Base-by-base conservation (phyloP, 1,139 yeast genomes). In the Pichia sp. region DNA sequence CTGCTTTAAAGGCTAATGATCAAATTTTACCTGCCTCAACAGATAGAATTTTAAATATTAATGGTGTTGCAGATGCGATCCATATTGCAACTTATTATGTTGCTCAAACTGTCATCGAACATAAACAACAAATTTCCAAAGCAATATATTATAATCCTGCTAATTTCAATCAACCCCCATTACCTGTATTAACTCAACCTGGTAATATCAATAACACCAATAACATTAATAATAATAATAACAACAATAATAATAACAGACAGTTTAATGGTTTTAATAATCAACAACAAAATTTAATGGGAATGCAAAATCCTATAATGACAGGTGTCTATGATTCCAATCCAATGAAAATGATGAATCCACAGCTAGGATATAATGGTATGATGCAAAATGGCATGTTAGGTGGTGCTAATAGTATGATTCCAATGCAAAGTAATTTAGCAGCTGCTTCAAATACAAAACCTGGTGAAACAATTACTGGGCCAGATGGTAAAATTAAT, bases 41-140 rank as follows among this genome's bases (percentile, higher is more conserved):
- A 16, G 97, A 89, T 61, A 73, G 96, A 48, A 71, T 85, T 6
- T 66, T 89, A 44, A 73, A 80, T 29, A 74, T 89, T 22, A 69
- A 74, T 12, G 97, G 97, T 4, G 94, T 84, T 10, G 89, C 90
- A 4, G 95, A 85, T 64, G 90, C 95, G 3, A 77, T 89, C 42
- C 95, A 86, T 58, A 84, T 86, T 54, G 96, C 96, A 7, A 71
- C 82, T 1, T 85, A 81, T 61, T 82, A 82, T 58, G 73, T 87
- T 46, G 78, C 85, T 2, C 82, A 80, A 59, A 82, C 84, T 7
- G 69, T 82, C 46, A 62, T 78, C 48, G 84, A 80, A 52, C 82
- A 78, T 58, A 74, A 74, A 51, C 79, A 75, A 44, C 65, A 69
- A 69, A 71, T 54, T 66, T 68, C 56, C 70, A 80, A 59, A 65